Conservation (phyloP, 768 basidiomycete genomes). For the Lyophyllum semitale region DNA sequence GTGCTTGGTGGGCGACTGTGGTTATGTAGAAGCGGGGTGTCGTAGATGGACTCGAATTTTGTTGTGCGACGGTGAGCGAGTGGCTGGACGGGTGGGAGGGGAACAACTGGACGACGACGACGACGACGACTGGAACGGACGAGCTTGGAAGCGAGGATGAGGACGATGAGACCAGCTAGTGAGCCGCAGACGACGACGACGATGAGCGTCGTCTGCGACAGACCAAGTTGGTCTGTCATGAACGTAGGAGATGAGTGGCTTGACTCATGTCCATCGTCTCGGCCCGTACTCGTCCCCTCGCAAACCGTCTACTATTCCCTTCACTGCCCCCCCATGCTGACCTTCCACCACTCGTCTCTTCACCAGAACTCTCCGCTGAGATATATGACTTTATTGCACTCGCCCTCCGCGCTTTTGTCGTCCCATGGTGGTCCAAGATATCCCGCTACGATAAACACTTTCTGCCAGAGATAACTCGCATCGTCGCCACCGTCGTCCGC, state of each 20-base stretch:
- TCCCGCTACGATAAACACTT: conserved; percentile 84
- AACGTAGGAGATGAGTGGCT: background rate
- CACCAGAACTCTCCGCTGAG: conserved; percentile 63
- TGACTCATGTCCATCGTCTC: conserved; percentile 25
- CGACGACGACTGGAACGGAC: conserved; percentile 32
- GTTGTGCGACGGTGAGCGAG: conserved; percentile 61
- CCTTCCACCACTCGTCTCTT: conserved; percentile 42
- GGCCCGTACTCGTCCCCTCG: conserved; percentile 34
- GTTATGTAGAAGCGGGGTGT: conserved; percentile 5
- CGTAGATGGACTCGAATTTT: conserved; percentile 29
- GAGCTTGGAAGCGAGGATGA: conserved; percentile 38
- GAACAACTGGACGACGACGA: conserved; percentile 30
- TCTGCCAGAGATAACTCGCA: conserved; percentile 65
- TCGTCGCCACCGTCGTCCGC: conserved; percentile 60
- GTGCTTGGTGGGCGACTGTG: conserved; percentile 13
- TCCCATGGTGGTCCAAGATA: conserved; percentile 86
- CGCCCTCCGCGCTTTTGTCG: conserved; percentile 74
- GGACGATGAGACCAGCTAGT: conserved; percentile 39
- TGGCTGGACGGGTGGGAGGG: conserved; percentile 66
- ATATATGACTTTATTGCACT: conserved; percentile 82
- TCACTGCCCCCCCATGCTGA: conserved; percentile 42
- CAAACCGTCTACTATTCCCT: conserved; percentile 68
- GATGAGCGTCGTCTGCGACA: conserved; percentile 45
- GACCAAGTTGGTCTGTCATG: conserved; percentile 18
- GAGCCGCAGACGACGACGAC: conserved; percentile 48